Conservation (phyloP, 345 rosid species). For the Dipteronia dyeriana region DNA sequence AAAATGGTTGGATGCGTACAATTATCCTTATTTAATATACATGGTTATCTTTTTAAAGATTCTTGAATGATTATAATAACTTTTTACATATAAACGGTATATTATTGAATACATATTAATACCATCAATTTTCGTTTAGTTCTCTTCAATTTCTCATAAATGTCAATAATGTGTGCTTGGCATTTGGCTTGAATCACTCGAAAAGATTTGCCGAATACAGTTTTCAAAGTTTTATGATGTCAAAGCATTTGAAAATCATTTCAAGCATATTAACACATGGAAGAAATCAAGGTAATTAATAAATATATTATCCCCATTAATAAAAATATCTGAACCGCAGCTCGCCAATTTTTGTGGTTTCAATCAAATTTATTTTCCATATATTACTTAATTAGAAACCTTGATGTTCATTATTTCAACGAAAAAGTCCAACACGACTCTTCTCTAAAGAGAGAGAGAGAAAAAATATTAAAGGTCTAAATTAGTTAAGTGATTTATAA, state of each 20-base stretch:
- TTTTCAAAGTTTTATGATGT: constrained; percentile 4
- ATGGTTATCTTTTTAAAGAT: neutral
- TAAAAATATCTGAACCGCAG: neutral
- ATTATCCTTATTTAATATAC: too few relatives aligned
- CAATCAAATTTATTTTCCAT: neutral
- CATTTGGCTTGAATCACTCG: neutral
- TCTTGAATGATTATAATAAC: too few relatives aligned
- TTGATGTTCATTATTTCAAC: neutral
- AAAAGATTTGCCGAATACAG: neutral
- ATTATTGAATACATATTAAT: too few relatives aligned
- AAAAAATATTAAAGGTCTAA: neutral
- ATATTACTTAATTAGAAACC: neutral
- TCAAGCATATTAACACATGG: neutral
- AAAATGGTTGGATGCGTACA: too few relatives aligned
- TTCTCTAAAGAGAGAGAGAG: neutral
- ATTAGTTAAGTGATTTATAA: neutral
- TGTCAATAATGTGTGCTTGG: neutral
- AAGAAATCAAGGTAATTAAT: neutral
- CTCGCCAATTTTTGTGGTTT: neutral
- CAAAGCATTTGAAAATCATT: neutral
- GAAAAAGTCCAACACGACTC: neutral
- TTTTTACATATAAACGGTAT: too few relatives aligned
- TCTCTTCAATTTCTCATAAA: neutral
- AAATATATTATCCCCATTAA: neutral
- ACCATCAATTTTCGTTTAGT: too few relatives aligned